Conservation (phyloP, 805 yeast species). For the Ogataea dorogensis region DNA sequence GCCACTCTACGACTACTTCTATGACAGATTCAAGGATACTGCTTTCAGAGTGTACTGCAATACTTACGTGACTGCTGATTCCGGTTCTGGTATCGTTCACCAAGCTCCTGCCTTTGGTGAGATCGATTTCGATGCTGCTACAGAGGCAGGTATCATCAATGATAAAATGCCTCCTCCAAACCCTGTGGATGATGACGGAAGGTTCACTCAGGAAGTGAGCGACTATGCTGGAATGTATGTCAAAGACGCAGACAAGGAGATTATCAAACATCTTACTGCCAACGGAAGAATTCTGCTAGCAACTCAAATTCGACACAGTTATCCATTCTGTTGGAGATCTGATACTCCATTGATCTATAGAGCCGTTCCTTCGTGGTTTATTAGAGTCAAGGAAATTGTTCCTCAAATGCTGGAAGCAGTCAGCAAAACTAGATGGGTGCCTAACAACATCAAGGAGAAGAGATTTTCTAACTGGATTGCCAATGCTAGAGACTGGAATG, state of each 20-base stretch:
- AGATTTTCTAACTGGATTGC: conserved; percentile 98
- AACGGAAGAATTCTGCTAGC: conserved; percentile 71
- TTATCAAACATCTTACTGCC: conserved; percentile 80
- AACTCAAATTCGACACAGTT: conserved; percentile 88
- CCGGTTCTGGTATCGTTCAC: conserved; percentile 99
- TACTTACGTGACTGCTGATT: conserved; percentile 83
- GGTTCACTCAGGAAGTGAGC: conserved; percentile 69
- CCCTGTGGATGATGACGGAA: conserved; percentile 93
- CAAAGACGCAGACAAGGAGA: conserved; percentile 91
- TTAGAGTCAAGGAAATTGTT: conserved; percentile 80
- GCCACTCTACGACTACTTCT: conserved; percentile 82
- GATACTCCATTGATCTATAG: conserved; percentile 96
- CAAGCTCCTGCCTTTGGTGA: conserved; percentile 99
- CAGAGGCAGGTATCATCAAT: conserved; percentile 68
- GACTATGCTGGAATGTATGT: conserved; percentile 83
- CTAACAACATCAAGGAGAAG: conserved; percentile 83
- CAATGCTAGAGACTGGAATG: conserved; percentile 98
- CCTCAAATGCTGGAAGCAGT: conserved; percentile 89
- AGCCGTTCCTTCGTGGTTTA: conserved; percentile 98
- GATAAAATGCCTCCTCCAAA: conserved; percentile 78
- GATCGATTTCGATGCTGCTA: conserved; percentile 87
- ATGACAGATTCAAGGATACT: conserved; percentile 66
- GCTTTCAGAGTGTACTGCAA: conserved; percentile 84
- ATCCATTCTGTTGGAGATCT: conserved; percentile 99
- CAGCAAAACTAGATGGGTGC: conserved; percentile 92